These are phyloP conservation scores for Thalassiosira mediterranea DNA, from an alignment of 352 stramenopile genomes.

Conservation along the genomic window DNA sequence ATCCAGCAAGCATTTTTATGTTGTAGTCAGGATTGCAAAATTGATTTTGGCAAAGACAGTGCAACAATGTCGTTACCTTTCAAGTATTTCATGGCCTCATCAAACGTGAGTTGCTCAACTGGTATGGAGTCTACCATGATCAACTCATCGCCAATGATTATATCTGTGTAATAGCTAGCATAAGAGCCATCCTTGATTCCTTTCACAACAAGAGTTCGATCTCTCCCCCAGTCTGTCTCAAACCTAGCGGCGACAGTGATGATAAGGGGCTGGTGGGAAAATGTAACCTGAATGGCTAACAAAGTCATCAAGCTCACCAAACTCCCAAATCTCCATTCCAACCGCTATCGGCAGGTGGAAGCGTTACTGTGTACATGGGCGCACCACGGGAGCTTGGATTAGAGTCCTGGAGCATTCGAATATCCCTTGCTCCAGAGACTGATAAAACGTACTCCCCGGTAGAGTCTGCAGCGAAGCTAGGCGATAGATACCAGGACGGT, in stretches of 20 bases:
- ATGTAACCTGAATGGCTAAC: no score
- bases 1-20: no score
- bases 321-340: slow-evolving; percentile 82
- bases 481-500: slow-evolving; percentile 78
- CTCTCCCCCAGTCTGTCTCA: slow-evolving; percentile 86
- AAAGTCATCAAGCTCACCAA: no score
- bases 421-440: slow-evolving; percentile 70
- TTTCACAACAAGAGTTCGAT: slow-evolving; percentile 85
- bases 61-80: slow-evolving; percentile 28
- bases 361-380: slow-evolving; percentile 72
- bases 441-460: slow-evolving; percentile 79
- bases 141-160: slow-evolving; percentile 80
- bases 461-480: slow-evolving; percentile 83
- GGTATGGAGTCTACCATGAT: slow-evolving; percentile 73
- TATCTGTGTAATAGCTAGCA: slow-evolving; percentile 62
- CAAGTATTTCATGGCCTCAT: slow-evolving; percentile 82
- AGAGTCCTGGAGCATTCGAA: slow-evolving; percentile 56
- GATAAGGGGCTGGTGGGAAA: no score
- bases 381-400: slow-evolving; percentile 61
- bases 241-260: no score
- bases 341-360: slow-evolving; percentile 66
- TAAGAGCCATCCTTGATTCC: slow-evolving; percentile 82
- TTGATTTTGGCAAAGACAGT: no score
- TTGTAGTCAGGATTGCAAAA: no score
- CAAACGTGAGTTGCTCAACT: slow-evolving; percentile 72